Evolutionary conservation across 495 filamentous ascomycete species (phyloP).

Genomic region (Bathelium albidoporum): DNA sequence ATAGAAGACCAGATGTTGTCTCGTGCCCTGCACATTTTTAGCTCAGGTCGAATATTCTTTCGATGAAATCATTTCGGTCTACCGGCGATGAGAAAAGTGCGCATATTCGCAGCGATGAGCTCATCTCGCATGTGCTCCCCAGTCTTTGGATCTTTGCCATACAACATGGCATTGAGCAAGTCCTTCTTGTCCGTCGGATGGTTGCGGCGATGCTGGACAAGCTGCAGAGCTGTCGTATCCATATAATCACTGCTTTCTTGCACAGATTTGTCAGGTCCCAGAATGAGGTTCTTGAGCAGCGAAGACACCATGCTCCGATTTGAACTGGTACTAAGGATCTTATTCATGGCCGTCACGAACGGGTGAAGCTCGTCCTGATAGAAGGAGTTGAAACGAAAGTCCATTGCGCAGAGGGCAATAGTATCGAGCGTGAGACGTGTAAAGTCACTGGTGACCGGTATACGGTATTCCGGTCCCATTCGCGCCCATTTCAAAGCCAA

Average conservation of each 20-base stretch:
- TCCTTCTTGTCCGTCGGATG: constrained; percentile 54
- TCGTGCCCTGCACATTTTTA: constrained; percentile 44
- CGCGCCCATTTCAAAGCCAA: constrained; percentile 21
- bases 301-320: constrained; percentile 41
- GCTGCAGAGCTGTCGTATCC: constrained; percentile 44
- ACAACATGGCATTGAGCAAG: constrained; percentile 59
- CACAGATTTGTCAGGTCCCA: constrained; percentile 46
- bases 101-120: constrained; percentile 59
- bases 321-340: constrained; percentile 46
- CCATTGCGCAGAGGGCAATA: constrained; percentile 42
- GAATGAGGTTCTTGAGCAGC: constrained; percentile 42
- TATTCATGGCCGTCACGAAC: constrained; percentile 56
- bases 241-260: constrained; percentile 47
- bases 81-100: constrained; percentile 51
- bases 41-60: constrained; percentile 19
- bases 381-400: constrained; percentile 65
- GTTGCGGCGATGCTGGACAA: constrained; percentile 48
- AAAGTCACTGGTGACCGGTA: constrained; percentile 25
- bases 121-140: constrained; percentile 50
- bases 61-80: constrained; percentile 4
- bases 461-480: constrained; percentile 20
- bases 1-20: constrained; percentile 43
- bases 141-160: constrained; percentile 55
- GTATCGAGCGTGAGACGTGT: constrained; percentile 27
- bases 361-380: constrained; percentile 58